phyloP scores from a whole-genome alignment of 768 basidiomycete species.

The Cystobasidium ongulense region DNA sequence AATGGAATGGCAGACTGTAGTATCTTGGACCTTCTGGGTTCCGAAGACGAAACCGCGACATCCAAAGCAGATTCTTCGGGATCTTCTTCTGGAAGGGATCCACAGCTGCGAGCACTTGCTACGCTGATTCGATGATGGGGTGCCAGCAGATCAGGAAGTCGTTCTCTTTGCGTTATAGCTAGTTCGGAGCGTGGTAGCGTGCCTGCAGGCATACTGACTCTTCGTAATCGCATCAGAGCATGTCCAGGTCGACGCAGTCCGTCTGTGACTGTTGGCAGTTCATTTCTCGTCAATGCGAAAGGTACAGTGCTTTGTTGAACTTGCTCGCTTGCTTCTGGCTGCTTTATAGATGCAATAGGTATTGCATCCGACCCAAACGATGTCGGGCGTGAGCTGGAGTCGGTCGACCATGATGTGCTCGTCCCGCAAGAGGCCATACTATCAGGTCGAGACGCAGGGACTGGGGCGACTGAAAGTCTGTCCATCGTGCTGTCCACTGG shows the following conservation, averaged over 20 bases:
- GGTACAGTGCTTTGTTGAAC: not conserved
- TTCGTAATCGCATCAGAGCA: slow-evolving; percentile 21
- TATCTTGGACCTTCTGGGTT: not conserved
- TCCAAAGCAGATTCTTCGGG: not conserved
- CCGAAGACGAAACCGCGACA: not conserved
- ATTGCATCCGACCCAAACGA: not conserved
- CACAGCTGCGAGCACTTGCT: slow-evolving; percentile 37
- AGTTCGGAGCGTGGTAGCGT: not conserved
- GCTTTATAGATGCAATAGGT: not conserved
- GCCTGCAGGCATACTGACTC: slow-evolving; percentile 30
- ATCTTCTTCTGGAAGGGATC: slow-evolving; percentile 35
- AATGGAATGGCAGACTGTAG: not conserved
- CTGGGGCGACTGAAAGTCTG: not conserved
- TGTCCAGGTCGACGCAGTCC: slow-evolving; percentile 22
- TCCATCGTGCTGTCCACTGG: too few relatives aligned
- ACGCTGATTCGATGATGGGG: slow-evolving; percentile 33
- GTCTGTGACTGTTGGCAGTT: not conserved
- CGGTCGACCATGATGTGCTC: not conserved
- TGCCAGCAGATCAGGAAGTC: not conserved
- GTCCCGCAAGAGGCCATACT: slow-evolving; percentile 11
- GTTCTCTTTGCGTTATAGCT: not conserved
- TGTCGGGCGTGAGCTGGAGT: not conserved
- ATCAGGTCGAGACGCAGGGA: not conserved
- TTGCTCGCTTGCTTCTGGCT: not conserved
- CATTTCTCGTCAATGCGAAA: not conserved